Evolutionary conservation across 1,139 yeast species (phyloP), one percentile per base, ranked within the genome.

Genomic region (Spathaspora jeffriesii): DNA sequence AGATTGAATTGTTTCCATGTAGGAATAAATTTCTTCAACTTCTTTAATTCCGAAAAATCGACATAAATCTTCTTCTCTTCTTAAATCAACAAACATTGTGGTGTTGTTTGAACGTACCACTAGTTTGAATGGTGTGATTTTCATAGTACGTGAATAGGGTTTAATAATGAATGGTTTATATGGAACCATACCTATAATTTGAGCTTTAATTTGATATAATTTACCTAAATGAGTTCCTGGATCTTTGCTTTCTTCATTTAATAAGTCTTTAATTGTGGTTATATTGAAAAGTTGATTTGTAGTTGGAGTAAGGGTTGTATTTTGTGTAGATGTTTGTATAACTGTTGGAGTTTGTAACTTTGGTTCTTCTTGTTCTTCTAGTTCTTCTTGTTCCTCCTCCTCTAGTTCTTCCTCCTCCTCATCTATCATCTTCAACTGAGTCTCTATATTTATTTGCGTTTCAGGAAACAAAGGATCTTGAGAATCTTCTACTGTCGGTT

Each of bases 91-190:
- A 3, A 68, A 40, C 27, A 46, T 50, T 1, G 43, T 28, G 7
- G 43, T 22, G 5, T 23, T 15, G 6, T 44, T 47, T 36, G 63
- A 64, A 10, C 52, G 42, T 10, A 68, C 49, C 6, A 57, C 46
- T 2, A 71, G 40, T 46, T 58, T 64, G 45, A 70, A 60, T 8
- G 56, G 54, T 2, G 65, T 53, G 1, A 66, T 52, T 45, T 68
- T 68, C 15, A 68, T 44, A 1, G 73, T 66, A 30, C 72, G 52
- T 6, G 55, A 54, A 44, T 56, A 65, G 1, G 74, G 75, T 45
- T 64, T 66, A 10, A 71, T 53, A 2, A 65, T 52, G 25, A 70
- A 59, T 4, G 59, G 55, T 8, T 49, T 49, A n/a, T 45, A 25
- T 2, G 70, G 69, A 5, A 55, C 32, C 36, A 54, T 46, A 13